These are phyloP conservation scores for Candida odintsovae DNA, from an alignment of 805 yeast genomes.

Conservation along the genomic window DNA sequence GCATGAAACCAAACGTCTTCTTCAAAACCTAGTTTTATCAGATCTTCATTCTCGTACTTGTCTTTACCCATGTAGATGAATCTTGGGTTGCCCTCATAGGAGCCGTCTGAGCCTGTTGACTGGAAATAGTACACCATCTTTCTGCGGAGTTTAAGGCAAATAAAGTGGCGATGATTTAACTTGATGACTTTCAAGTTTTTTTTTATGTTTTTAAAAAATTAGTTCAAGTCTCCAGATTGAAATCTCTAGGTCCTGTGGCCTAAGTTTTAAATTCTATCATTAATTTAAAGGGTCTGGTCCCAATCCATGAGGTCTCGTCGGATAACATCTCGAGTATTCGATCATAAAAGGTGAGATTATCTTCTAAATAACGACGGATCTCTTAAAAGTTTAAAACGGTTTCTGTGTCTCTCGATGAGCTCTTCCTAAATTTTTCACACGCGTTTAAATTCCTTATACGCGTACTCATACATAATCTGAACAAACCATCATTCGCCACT, in stretches of 20 bases:
- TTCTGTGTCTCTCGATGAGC: no score
- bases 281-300: no score
- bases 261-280: no score
- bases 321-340: no score
- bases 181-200: neutral
- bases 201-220: no score
- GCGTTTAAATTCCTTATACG: neutral
- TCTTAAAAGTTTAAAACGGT: no score
- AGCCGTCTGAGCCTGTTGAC: slow-evolving; percentile 29
- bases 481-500: neutral
- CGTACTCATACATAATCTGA: neutral
- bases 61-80: slow-evolving; percentile 66
- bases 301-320: no score
- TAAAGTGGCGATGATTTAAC: neutral
- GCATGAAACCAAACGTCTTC: slow-evolving; percentile 79
- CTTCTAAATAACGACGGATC: no score
- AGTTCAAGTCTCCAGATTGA: neutral
- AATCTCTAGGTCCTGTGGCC: neutral
- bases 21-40: slow-evolving; percentile 59
- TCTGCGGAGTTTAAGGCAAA: neutral
- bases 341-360: no score
- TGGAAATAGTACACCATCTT: slow-evolving; percentile 41
- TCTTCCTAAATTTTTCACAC: neutral
- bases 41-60: slow-evolving; percentile 59
- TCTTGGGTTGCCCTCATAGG: slow-evolving; percentile 26